Evolutionary conservation across 2,329 filamentous ascomycete species (phyloP), one percentile per base, ranked within the genome.

Genomic region (Venturia carpophila): DNA sequence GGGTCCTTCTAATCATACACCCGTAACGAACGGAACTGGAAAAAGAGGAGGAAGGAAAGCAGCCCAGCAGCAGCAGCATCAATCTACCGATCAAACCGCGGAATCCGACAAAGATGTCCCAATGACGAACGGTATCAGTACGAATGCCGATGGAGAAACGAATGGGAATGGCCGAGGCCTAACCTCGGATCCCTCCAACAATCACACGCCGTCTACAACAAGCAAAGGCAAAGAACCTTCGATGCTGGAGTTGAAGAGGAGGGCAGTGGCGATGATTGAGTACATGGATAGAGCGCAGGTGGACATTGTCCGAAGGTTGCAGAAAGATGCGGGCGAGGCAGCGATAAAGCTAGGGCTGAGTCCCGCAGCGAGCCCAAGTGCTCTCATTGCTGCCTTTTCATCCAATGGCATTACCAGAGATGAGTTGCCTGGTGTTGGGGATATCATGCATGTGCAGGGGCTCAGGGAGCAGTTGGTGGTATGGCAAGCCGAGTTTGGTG

Each of bases 401-500:
- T 43, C 42, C 15, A 34, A 34, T 7, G 43, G 61, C 15, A 24
- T 39, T 5, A 39, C n/a, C n/a, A 17, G 45, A 52, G 45, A 43
- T 24, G 90, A 95, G 76, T 95, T 62, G 61, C 41, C 41, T 17
- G 45, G 61, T 37, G 61, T 96, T 90, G 95, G 95, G 90, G 91
- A 95, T 74, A 83, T 86, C 70, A 76, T 96, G 73, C 92, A 89
- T 67, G 83, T 89, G 67, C 87, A 92, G 73, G 52, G 52, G 3
- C 15, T 58, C 17, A n/a, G 30, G 15, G 52, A 58, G 52, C 27
- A 58, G 6, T 82, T 96, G 71, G 84, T 93, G 69, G 88, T 89
- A 71, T 96, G 91, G 91, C 91, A 96, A 77, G 87, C 88, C 68
- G 84, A 90, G 71, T 92, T 78, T 73, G 80, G 81, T 55, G 80